Evolutionary conservation across 2,329 filamentous ascomycete species (phyloP), one percentile per base, ranked within the genome.

Genomic region (Parasarocladium wereldwijsianum): DNA sequence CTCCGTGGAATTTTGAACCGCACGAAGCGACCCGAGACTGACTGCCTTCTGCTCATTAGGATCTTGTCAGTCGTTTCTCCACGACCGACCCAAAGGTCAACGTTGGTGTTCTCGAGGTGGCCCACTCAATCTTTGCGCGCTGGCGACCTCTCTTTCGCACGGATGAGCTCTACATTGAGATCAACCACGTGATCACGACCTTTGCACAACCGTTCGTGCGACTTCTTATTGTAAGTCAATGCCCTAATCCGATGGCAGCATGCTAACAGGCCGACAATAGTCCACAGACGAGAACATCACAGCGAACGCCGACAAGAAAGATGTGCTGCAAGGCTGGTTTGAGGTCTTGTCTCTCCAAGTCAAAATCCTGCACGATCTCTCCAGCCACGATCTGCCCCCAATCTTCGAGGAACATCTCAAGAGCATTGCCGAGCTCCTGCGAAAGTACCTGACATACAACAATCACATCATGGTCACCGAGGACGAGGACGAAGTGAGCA

Each of bases 121-220:
- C 92, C 42, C 90, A 98, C 57, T 96, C 90, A 28, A 96, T 98
- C 44, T 98, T 96, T 59, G 82, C 80, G 51, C 69, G 90, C 52
- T 98, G 90, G 90, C 71, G 90, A 40, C 92, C 90, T 7, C 66
- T 98, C 23, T 94, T 93, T 59, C 75, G 81, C 37, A 93, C 86
- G 24, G 84, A 98, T 54, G 84, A 81, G 29, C 71, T 98, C 8
- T 98, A 85, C 53, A 80, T 74, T 20, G 90, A 98, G 57, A 92
- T 98, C 60, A 90, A 93, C 54, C 90, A 98, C 59, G 92, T 98
- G 33, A 68, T 98, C 31, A 61, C 62, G 36, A 84, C 76, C 34
- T 96, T 98, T 52, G 81, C 83, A 35, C 61, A 70, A 22, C 79
- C 90, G 0, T 96, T 93, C 51, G 64, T 96, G 33, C 66, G 71